Base-by-base conservation (phyloP, 805 yeast genomes). In the Nakazawaea ambrosiae region DNA sequence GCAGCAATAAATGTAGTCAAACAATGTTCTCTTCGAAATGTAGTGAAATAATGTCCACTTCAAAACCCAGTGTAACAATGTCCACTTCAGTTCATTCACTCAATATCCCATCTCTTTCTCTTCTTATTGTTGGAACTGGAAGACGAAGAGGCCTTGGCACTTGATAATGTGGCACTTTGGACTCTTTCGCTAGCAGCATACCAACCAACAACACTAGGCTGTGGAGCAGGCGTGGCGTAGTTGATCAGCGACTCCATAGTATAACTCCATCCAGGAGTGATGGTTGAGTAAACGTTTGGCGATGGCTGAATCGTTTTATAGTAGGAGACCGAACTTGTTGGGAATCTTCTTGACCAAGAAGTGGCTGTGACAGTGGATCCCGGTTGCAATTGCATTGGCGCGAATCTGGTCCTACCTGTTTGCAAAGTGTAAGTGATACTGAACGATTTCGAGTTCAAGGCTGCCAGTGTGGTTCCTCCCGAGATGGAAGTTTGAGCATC, bases 331-430 rank as follows among this genome's bases (percentile, higher is more conserved):
- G 83, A 65, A 38, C 86, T 74, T 1, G 95, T 73, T 14, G 90
- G 77, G 55, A 60, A 79, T 46, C 75, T 66, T 47, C 78, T 70
- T 9, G 81, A 55, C 80, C 89, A 81, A 3, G 79, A 59, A 8
- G 81, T 68, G 27, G 66, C 73, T 1, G 95, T 83, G 19, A 87
- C 73, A 8, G 61, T 62, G 1, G 82, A 51, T 3, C 81, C 84
- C 5, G 98, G 97, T 60, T 87, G 96, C 42, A 67, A 55, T 61
- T 89, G 97, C 96, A 88, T 86, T 37, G 97, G 96, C 1, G 97
- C 97, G 57, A 61, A 85, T 49, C 89, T 73, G 8, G 84, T 75
- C 16, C 48, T 58, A 22, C 96, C 96, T 0, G 92, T 81, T 62
- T 90, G 97, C 49, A 49, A 45, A 3, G 85, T 72, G 61, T 89